Conservation (phyloP, 2,329 filamentous ascomycete species). For the Ophiostoma tasmaniense region DNA sequence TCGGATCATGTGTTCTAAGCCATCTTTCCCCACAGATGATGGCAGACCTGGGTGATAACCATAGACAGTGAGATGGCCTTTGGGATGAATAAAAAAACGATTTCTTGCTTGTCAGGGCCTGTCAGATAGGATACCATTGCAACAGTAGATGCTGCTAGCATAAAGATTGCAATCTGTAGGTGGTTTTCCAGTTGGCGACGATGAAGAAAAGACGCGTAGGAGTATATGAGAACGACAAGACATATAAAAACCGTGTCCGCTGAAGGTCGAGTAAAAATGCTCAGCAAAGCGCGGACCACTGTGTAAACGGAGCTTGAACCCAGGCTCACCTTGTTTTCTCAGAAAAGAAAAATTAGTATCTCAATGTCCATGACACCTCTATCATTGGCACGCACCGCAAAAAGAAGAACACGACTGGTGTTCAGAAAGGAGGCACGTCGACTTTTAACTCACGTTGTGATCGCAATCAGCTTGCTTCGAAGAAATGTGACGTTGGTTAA, state of each 20-base stretch:
- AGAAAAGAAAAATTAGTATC: neutral
- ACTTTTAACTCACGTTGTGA: too few species aligned
- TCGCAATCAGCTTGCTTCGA: too few species aligned
- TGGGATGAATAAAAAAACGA: neutral
- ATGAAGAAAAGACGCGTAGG: neutral
- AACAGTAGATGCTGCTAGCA: neutral
- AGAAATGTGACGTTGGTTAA: too few species aligned
- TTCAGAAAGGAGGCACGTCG: too few species aligned
- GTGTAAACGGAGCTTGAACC: neutral
- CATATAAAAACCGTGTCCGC: neutral
- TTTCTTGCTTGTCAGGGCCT: neutral
- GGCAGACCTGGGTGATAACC: neutral
- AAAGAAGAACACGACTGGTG: too few species aligned
- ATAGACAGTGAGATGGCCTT: neutral
- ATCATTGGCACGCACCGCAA: too few species aligned
- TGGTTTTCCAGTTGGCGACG: neutral
- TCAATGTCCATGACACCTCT: too few species aligned
- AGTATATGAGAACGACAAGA: neutral
- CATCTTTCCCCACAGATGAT: neutral
- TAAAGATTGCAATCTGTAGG: neutral
- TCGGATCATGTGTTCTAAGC: neutral
- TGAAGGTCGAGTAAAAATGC: neutral
- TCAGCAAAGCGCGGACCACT: neutral
- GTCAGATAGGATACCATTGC: neutral
- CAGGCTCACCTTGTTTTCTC: neutral